Evolutionary conservation across 73 alveolate genomes (phyloP), one percentile per base, ranked within the genome.

Genomic region (Durusdinium trenchii): DNA sequence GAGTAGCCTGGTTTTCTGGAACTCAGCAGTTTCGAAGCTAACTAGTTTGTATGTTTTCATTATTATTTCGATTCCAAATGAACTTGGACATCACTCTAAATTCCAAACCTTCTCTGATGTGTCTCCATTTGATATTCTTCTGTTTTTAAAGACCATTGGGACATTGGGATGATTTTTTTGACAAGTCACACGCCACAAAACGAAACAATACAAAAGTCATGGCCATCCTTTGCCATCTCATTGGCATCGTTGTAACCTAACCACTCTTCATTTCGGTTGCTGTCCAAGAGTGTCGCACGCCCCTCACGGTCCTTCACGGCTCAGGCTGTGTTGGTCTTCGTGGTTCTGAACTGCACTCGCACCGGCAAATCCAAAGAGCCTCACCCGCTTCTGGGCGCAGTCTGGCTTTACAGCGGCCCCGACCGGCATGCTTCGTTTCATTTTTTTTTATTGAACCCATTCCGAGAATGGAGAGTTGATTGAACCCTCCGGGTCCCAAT

Each of bases 261-360:
- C n/a, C n/a, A n/a, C n/a, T n/a, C n/a, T n/a, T n/a, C n/a, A n/a
- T n/a, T n/a, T n/a, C n/a, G n/a, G n/a, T n/a, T n/a, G n/a, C n/a
- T n/a, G n/a, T n/a, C n/a, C n/a, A n/a, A n/a, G n/a, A n/a, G n/a
- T n/a, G 23, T 57, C 23, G 12, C 23, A 57, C 69, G 32, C 23
- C 32, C 69, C 23, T 57, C 69, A 30, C 85, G n/a, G n/a, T 12
- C 52, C 51, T 71, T 71, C 51, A 14, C 26, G 38, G 48, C 32
- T n/a, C 76, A 84, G 94, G 94, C 48, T 40, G 26, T 91, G 76
- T 78, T 91, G 50, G 78, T 91, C 79, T 91, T 91, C 60, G 89
- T 69, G 38, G 98, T 91, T 75, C 89, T 91, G 79, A 47, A 78
- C 89, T 91, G 98, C 47, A 89, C 98, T 1, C n/a, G 71, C 50